These are phyloP conservation scores for Sequoia sempervirens DNA, from an alignment of 75 land plant genomes.

Conservation along the genomic window DNA sequence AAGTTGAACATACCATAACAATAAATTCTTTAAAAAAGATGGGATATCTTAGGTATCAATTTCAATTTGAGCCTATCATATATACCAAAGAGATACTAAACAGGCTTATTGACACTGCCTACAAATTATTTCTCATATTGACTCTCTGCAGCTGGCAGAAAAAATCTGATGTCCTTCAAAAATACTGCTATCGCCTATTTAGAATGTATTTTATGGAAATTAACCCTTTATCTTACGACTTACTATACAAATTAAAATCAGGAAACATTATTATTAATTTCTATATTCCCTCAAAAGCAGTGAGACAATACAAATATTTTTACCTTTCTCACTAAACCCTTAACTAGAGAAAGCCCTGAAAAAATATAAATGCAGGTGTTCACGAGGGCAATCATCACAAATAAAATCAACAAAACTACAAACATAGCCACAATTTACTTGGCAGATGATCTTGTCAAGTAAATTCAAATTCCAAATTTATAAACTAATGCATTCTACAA, in stretches of 20 bases:
- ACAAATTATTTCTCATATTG: background rate
- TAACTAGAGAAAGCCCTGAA: background rate
- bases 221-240: background rate
- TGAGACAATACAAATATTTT: background rate
- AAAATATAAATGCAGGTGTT: background rate
- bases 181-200: background rate
- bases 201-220: background rate
- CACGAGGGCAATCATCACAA: background rate
- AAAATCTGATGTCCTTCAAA: background rate
- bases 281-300: background rate
- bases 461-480: no score
- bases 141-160: background rate
- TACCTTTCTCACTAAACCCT: background rate
- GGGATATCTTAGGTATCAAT: background rate
- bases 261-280: background rate
- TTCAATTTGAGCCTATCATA: background rate
- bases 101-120: background rate
- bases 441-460: background rate
- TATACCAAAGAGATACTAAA: background rate
- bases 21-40: no score
- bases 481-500: no score
- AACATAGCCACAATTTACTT: background rate
- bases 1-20: background rate
- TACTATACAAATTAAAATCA: background rate
- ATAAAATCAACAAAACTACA: background rate